Percentiles rank a stretch among this genome's conserved stretches.
Conservation (phyloP, 371 early-diverging fungal genomes). For the Blakeslea trispora region DNA sequence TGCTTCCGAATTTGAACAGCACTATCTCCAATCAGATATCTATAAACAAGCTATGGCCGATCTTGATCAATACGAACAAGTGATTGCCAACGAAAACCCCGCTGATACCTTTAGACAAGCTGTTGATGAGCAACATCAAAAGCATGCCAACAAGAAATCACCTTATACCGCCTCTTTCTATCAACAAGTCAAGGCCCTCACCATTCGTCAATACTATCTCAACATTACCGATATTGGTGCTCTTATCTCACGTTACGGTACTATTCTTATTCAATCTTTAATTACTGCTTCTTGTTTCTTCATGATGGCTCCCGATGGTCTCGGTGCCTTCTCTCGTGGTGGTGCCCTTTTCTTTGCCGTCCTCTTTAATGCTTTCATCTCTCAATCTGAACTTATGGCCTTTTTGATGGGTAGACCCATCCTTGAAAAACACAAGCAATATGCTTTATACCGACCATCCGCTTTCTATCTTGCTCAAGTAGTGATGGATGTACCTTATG, state of each 20-base stretch:
- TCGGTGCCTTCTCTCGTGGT: conserved; percentile 73
- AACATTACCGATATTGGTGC: conserved; percentile 51
- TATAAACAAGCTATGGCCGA: conserved; percentile 40
- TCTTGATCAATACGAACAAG: conserved; percentile 43
- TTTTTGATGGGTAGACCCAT: conserved; percentile 64
- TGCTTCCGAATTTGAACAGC: conserved; percentile 53
- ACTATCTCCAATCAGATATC: conserved; percentile 44
- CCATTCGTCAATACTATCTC: conserved; percentile 67
- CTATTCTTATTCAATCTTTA: conserved; percentile 65
- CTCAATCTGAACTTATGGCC: conserved; percentile 58
- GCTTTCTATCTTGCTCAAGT: conserved; percentile 66
- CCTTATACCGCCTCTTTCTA: conserved; percentile 67
- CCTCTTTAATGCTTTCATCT: conserved; percentile 61
- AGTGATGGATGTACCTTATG: conserved; percentile 45
- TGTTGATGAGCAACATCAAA: conserved; percentile 57
- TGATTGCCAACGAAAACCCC: conserved; percentile 38
- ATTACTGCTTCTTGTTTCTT: conserved; percentile 75
- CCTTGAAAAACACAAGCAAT: conserved; percentile 68
- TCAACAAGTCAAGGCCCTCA: conserved; percentile 63
- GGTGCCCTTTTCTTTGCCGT: conserved; percentile 71
- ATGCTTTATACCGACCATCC: conserved; percentile 67
- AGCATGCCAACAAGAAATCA: conserved; percentile 51
- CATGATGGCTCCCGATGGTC: conserved; percentile 47
- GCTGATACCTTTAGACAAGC: conserved; percentile 55
- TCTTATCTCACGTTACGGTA: conserved; percentile 61